These are phyloP conservation scores for Nematodospora anomalae DNA, from an alignment of 1,139 yeast species.

Conservation along the genomic window DNA sequence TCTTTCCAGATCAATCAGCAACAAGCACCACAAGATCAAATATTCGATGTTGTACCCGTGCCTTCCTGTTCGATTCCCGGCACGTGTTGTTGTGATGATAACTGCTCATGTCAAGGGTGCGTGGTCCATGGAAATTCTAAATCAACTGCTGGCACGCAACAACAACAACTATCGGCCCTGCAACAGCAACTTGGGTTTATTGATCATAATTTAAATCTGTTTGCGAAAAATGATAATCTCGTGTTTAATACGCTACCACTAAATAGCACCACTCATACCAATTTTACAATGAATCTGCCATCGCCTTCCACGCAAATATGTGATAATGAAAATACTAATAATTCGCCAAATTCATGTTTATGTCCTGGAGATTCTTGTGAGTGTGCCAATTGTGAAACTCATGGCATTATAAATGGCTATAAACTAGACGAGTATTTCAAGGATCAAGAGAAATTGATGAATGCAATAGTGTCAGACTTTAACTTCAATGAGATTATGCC, in stretches of 20 bases:
- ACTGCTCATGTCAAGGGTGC: slow-evolving; percentile 51
- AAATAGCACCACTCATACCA: neutral
- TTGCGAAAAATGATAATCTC: slow-evolving; percentile 4
- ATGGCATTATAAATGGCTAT: slow-evolving; percentile 54
- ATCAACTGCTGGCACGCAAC: slow-evolving; percentile 1
- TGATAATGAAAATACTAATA: neutral
- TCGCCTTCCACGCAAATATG: neutral
- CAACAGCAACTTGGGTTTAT: slow-evolving; percentile 2
- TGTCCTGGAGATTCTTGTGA: slow-evolving; percentile 50
- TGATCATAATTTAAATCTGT: slow-evolving; percentile 3
- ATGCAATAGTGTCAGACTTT: slow-evolving; percentile 8
- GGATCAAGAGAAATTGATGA: slow-evolving; percentile 11
- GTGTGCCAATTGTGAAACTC: slow-evolving; percentile 54
- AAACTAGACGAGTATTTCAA: slow-evolving; percentile 39
- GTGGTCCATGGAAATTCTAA: slow-evolving; percentile 39
- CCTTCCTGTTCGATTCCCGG: slow-evolving; percentile 51
- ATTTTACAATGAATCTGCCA: slow-evolving; percentile 1
- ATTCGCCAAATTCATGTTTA: slow-evolving; percentile 24
- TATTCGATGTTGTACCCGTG: slow-evolving; percentile 28
- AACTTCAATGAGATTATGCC: slow-evolving; percentile 8
- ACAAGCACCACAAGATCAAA: slow-evolving; percentile 3
- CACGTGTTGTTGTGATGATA: slow-evolving; percentile 48
- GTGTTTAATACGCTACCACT: slow-evolving; percentile 6
- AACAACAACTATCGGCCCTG: neutral
- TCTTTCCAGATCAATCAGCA: slow-evolving; percentile 2